Conservation (phyloP, 1,284 basidiomycete species). For the Moesziomyces aphidis region DNA sequence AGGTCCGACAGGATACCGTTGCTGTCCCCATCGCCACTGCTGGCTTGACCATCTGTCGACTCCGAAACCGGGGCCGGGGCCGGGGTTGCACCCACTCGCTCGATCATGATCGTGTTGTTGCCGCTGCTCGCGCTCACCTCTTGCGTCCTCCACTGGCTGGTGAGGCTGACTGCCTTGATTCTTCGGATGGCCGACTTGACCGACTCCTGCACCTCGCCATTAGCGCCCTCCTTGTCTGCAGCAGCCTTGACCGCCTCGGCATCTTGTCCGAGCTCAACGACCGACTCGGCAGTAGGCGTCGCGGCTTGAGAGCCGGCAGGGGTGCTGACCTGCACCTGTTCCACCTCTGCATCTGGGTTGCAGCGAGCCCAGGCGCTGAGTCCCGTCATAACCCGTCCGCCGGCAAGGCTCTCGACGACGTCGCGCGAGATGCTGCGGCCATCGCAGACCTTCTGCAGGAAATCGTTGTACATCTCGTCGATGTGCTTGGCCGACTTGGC, state of each 20-base stretch:
- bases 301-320: background rate
- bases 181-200: slow-evolving; percentile 44
- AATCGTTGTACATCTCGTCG: slow-evolving; percentile 68
- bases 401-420: slow-evolving; percentile 68
- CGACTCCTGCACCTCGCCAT: slow-evolving; percentile 14
- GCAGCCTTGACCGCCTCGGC: slow-evolving; percentile 23
- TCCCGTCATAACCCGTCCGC: slow-evolving; percentile 70
- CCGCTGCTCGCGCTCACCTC: slow-evolving; percentile 44
- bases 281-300: slow-evolving; percentile 16
- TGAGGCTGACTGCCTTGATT: slow-evolving; percentile 41
- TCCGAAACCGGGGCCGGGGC: background rate
- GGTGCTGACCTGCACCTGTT: slow-evolving; percentile 19
- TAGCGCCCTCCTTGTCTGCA: slow-evolving; percentile 2
- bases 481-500: slow-evolving; percentile 63
- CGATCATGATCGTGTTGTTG: slow-evolving; percentile 51
- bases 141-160: slow-evolving; percentile 50
- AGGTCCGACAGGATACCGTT: slow-evolving; percentile 28
- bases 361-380: slow-evolving; percentile 67
- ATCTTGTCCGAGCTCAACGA: slow-evolving; percentile 27
- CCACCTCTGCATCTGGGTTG: slow-evolving; percentile 43
- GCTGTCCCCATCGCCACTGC: slow-evolving; percentile 8
- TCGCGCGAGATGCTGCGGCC: slow-evolving; percentile 67
- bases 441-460: slow-evolving; percentile 65
- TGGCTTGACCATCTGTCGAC: background rate
- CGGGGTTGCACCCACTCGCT: slow-evolving; percentile 27